phyloP scores from a whole-genome alignment of 83 land plant genomes.

The Diphasiastrum complanatum region DNA sequence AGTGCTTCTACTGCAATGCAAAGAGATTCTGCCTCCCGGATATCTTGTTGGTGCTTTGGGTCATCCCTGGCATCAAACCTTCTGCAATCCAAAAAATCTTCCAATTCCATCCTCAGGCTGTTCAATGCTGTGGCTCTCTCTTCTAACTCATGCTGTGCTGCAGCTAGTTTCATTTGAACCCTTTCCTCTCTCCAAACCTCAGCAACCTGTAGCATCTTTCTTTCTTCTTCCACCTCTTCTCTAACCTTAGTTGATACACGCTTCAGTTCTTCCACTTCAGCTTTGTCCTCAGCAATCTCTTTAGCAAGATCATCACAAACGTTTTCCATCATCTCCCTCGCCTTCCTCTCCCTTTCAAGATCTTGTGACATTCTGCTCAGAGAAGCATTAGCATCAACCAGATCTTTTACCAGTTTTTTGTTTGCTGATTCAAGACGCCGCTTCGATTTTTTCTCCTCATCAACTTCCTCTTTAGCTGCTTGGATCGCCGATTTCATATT shows the following conservation, averaged over 20 bases:
- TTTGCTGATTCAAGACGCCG: slow-evolving; percentile 21
- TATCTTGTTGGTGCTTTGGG: too few species aligned
- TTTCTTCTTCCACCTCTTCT: slow-evolving; percentile 78
- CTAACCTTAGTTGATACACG: slow-evolving; percentile 46
- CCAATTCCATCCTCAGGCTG: slow-evolving; percentile 39
- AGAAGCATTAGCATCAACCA: slow-evolving; percentile 36
- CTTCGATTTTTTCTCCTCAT: slow-evolving; percentile 31
- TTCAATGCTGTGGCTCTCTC: slow-evolving; percentile 56
- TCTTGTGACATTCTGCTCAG: slow-evolving; percentile 25
- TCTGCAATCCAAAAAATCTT: slow-evolving; percentile 38
- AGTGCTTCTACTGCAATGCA: too few species aligned
- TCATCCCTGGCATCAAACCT: slow-evolving; percentile 30
- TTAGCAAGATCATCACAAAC: slow-evolving; percentile 88
- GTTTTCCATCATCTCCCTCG: slow-evolving; percentile 59
- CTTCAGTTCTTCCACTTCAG: slow-evolving; percentile 54
- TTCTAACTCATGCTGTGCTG: slow-evolving; percentile 63
- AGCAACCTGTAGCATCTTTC: slow-evolving; percentile 84
- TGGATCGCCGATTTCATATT: slow-evolving; percentile 18
- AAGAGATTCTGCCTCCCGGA: too few species aligned
- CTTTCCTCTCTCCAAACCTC: slow-evolving; percentile 96
- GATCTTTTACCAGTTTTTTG: slow-evolving; percentile 29
- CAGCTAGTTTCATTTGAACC: slow-evolving; percentile 77
- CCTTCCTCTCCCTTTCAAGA: slow-evolving; percentile 38
- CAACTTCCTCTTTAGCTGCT: slow-evolving; percentile 29
- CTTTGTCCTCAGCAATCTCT: slow-evolving; percentile 79